A percentile compares a stretch with the other conserved stretches of the same genome.
Conservation (phyloP, 768 basidiomycete species). For the Leccinum aurantiacum region DNA sequence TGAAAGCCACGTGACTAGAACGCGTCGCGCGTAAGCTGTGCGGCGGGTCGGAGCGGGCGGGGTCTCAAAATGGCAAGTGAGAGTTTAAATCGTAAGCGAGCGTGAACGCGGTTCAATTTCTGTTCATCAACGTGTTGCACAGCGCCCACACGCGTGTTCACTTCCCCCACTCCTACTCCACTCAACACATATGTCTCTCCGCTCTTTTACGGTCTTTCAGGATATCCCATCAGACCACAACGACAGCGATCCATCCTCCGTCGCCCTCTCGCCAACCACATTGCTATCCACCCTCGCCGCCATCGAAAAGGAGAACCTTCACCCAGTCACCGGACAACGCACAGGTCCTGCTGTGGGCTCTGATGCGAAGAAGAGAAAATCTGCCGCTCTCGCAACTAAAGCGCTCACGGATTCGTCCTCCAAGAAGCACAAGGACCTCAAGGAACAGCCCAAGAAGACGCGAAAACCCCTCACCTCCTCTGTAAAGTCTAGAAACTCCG, state of each 20-base stretch:
- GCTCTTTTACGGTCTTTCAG: slow-evolving; percentile 65
- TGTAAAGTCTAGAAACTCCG: slow-evolving; percentile 25
- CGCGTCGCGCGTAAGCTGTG: slow-evolving; percentile 26
- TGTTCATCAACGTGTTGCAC: slow-evolving; percentile 35
- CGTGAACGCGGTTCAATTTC: slow-evolving; percentile 20
- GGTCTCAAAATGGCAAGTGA: slow-evolving; percentile 31
- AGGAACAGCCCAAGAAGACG: slow-evolving; percentile 54
- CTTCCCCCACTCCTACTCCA: slow-evolving; percentile 10
- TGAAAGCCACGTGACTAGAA: slow-evolving; percentile 24
- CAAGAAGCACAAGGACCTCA: slow-evolving; percentile 47
- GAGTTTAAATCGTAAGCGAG: slow-evolving; percentile 35
- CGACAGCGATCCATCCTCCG: slow-evolving; percentile 24
- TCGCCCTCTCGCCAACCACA: slow-evolving; percentile 28
- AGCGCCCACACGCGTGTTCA: slow-evolving; percentile 25
- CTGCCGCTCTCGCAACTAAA: slow-evolving; percentile 57
- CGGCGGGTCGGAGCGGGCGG: slow-evolving; percentile 34
- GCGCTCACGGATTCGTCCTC: slow-evolving; percentile 34
- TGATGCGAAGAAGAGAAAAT: slow-evolving; percentile 64
- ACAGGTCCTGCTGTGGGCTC: slow-evolving; percentile 39
- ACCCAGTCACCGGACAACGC: slow-evolving; percentile 71
- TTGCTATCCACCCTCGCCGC: slow-evolving; percentile 37
- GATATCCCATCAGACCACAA: slow-evolving; percentile 44
- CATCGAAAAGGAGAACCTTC: slow-evolving; percentile 75
- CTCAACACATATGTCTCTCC: slow-evolving; percentile 46
- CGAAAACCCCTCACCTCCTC: slow-evolving; percentile 45